Conservation (phyloP, 2,329 filamentous ascomycete genomes). For the Trichoderma atrobrunneum region DNA sequence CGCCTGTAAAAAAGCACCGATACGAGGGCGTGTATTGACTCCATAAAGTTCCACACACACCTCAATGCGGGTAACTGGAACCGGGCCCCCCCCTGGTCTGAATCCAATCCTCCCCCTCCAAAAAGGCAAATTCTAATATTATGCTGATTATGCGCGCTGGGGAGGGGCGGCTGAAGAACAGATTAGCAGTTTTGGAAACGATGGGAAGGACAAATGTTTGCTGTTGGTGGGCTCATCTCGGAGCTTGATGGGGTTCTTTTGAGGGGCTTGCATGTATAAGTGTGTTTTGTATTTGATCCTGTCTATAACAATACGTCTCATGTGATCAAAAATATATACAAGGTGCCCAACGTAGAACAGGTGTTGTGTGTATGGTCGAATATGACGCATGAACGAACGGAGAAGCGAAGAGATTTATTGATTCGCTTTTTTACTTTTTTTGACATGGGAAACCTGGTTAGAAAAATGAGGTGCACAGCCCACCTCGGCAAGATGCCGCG, state of each 20-base stretch:
- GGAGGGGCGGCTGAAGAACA: not conserved
- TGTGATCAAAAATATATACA: not conserved
- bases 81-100: not conserved
- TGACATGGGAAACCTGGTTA: not conserved
- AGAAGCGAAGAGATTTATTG: not conserved
- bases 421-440: not conserved
- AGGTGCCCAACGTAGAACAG: not conserved
- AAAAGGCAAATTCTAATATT: conserved; percentile 11
- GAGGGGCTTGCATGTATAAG: not conserved
- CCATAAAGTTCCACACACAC: not conserved
- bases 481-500: not conserved
- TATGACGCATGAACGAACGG: not conserved
- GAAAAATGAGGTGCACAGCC: not conserved
- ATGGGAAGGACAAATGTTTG: not conserved
- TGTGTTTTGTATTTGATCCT: not conserved
- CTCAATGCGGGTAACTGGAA: not conserved
- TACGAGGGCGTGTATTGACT: not conserved
- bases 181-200: not conserved
- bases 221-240: not conserved
- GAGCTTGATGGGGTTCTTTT: not conserved
- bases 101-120: not conserved
- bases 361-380: not conserved
- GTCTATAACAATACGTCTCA: not conserved
- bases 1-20: not conserved
- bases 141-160: conserved; percentile 5